phyloP scores from a whole-genome alignment of 768 basidiomycete genomes.

The Neoboletus subvelutipes region DNA sequence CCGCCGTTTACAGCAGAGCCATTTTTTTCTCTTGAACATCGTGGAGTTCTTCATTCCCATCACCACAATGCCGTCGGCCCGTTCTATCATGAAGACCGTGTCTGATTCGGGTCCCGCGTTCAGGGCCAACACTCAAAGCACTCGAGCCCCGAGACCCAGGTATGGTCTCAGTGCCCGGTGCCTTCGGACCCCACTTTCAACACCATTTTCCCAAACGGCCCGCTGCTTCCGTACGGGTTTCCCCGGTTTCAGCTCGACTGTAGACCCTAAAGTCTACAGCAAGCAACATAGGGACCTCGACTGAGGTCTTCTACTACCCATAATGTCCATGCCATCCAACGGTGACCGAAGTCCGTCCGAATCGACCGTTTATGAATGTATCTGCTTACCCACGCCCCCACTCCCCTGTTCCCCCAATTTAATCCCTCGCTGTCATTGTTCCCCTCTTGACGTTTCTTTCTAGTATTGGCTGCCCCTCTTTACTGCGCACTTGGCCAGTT shows the following conservation, averaged over 20 bases:
- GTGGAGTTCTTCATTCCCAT: neutral
- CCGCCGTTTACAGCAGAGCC: neutral
- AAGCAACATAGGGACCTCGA: neutral
- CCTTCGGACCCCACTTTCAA: neutral
- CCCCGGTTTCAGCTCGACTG: neutral
- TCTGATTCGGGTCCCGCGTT: neutral
- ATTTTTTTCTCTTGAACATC: neutral
- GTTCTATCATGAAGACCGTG: neutral
- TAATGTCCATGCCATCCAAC: neutral
- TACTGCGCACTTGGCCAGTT: slow-evolving; percentile 8
- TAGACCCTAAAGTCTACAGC: slow-evolving; percentile 8
- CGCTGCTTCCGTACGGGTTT: too few relatives aligned
- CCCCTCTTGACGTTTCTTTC: too few relatives aligned
- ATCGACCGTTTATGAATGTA: neutral
- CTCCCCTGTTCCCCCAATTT: neutral
- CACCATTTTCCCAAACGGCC: neutral
- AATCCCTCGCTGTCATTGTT: neutral
- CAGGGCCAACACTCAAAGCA: neutral
- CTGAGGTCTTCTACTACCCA: neutral
- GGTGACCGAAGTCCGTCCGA: neutral
- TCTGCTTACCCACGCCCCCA: neutral
- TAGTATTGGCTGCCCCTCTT: neutral
- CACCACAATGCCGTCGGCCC: neutral
- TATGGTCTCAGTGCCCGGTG: neutral
- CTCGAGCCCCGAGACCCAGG: neutral